These are phyloP conservation scores for Plasmodium inui DNA, from an alignment of 169 alveolate genomes.

Conservation along the genomic window DNA sequence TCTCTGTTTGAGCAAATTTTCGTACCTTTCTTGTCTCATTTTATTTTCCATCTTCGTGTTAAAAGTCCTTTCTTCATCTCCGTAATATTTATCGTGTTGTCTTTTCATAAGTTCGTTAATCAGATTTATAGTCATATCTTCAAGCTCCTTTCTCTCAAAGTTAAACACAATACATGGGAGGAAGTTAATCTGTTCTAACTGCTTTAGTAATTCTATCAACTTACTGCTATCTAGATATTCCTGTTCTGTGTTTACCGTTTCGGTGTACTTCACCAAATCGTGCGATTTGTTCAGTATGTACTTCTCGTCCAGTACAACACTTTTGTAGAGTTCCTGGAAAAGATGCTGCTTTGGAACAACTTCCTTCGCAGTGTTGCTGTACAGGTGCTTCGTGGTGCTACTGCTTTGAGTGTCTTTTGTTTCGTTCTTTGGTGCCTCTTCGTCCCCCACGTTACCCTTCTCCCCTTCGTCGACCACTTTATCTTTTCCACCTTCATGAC, in stretches of 20 bases:
- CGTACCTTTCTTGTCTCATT: slow-evolving; percentile 86
- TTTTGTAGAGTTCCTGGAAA: slow-evolving; percentile 59
- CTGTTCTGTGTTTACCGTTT: slow-evolving; percentile 71
- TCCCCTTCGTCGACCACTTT: not conserved
- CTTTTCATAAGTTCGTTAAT: slow-evolving; percentile 82
- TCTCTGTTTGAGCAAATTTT: slow-evolving; percentile 84
- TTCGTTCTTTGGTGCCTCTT: not conserved
- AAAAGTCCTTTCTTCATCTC: slow-evolving; percentile 87
- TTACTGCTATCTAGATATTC: slow-evolving; percentile 82
- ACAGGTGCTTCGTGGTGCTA: slow-evolving; percentile 23
- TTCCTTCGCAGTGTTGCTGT: slow-evolving; percentile 7
- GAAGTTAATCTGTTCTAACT: slow-evolving; percentile 84
- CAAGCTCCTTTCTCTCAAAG: slow-evolving; percentile 86
- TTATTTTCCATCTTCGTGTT: slow-evolving; percentile 87
- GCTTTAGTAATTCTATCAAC: slow-evolving; percentile 81
- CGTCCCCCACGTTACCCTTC: not conserved
- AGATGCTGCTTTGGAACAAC: slow-evolving; percentile 23
- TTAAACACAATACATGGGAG: slow-evolving; percentile 92
- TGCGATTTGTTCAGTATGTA: slow-evolving; percentile 34
- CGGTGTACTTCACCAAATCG: slow-evolving; percentile 71
- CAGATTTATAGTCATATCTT: slow-evolving; percentile 83
- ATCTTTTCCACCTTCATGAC: not conserved
- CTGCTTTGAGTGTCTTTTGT: not conserved
- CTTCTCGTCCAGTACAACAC: slow-evolving; percentile 38
- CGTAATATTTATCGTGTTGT: slow-evolving; percentile 91